These are phyloP conservation scores for Thraustochytrium sp. DNA, from an alignment of 352 stramenopile genomes.

Conservation along the genomic window DNA sequence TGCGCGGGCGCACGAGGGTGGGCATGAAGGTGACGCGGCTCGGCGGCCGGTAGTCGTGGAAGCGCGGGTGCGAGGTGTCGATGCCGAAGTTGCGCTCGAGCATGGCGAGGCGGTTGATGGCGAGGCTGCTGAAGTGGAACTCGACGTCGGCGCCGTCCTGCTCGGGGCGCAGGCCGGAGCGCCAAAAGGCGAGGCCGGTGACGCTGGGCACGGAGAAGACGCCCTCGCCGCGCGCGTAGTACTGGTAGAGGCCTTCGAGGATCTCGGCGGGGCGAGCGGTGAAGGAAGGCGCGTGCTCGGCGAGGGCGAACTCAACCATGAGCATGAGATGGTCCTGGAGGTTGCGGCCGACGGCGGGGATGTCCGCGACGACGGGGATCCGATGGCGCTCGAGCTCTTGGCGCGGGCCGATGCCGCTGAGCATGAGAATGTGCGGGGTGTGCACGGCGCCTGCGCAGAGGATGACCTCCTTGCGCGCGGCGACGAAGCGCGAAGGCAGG, in stretches of 20 bases:
- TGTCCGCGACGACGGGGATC: constrained; percentile 11
- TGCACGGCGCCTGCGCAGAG: constrained; percentile 61
- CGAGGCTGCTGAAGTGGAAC: constrained; percentile 16
- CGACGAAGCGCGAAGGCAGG: not conserved
- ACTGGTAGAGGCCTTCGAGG: not conserved
- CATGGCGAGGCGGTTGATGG: not conserved
- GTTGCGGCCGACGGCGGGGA: constrained; percentile 37
- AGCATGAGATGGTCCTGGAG: constrained; percentile 45
- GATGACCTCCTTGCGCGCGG: constrained; percentile 59
- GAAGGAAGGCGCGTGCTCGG: not conserved
- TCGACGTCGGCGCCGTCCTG: constrained; percentile 32
- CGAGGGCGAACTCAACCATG: not conserved
- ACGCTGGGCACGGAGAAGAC: constrained; percentile 5
- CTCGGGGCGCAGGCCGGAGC: constrained; percentile 6
- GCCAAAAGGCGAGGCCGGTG: constrained; percentile 15
- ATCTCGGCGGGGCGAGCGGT: not conserved
- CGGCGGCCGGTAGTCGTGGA: not conserved
- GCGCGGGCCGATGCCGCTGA: constrained; percentile 65
- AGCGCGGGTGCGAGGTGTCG: not conserved
- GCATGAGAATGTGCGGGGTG: constrained; percentile 73
- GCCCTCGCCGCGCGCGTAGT: not conserved
- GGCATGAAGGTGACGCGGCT: not conserved
- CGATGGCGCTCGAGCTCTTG: constrained; percentile 55
- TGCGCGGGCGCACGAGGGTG: constrained; percentile 16
- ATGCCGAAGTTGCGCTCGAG: constrained; percentile 15